Evolutionary conservation across 805 yeast species (phyloP).

Genomic region (Blastobotrys peoriensis): DNA sequence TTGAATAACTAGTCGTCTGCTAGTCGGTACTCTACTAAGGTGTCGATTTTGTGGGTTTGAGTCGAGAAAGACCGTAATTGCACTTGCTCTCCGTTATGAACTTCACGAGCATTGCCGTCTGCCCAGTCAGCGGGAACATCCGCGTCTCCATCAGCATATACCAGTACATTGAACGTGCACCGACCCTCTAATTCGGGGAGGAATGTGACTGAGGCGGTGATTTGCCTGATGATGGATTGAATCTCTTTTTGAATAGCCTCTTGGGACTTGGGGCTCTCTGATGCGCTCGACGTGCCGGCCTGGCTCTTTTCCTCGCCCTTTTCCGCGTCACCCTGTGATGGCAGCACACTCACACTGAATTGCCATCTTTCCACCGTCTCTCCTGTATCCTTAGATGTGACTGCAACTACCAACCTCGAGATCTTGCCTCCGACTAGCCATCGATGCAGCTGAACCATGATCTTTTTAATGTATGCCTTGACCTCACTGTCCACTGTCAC

Average conservation of each 20-base stretch:
- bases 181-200: slow-evolving; percentile 64
- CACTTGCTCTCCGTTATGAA: slow-evolving; percentile 59
- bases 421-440: slow-evolving; percentile 74
- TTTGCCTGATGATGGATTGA: slow-evolving; percentile 81
- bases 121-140: slow-evolving; percentile 79
- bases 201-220: slow-evolving; percentile 81
- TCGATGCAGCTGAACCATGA: slow-evolving; percentile 58
- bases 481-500: slow-evolving; percentile 73
- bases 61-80: slow-evolving; percentile 65
- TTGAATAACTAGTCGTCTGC: no score
- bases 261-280: slow-evolving; percentile 19
- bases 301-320: neutral
- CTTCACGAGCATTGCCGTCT: slow-evolving; percentile 60
- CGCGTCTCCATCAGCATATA: slow-evolving; percentile 59
- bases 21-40: slow-evolving; percentile 57
- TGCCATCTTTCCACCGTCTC: slow-evolving; percentile 84
- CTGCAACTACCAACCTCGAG: slow-evolving; percentile 61
- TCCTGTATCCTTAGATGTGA: slow-evolving; percentile 60
- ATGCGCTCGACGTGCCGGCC: neutral
- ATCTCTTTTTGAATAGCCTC: slow-evolving; percentile 64
- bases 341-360: slow-evolving; percentile 52
- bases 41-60: slow-evolving; percentile 60
- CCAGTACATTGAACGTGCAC: slow-evolving; percentile 78
- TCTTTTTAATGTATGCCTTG: slow-evolving; percentile 55
- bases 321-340: slow-evolving; percentile 9